These are phyloP conservation scores for Leptoxyphium fumago DNA, from an alignment of 2,329 filamentous ascomycete genomes.

Conservation along the genomic window DNA sequence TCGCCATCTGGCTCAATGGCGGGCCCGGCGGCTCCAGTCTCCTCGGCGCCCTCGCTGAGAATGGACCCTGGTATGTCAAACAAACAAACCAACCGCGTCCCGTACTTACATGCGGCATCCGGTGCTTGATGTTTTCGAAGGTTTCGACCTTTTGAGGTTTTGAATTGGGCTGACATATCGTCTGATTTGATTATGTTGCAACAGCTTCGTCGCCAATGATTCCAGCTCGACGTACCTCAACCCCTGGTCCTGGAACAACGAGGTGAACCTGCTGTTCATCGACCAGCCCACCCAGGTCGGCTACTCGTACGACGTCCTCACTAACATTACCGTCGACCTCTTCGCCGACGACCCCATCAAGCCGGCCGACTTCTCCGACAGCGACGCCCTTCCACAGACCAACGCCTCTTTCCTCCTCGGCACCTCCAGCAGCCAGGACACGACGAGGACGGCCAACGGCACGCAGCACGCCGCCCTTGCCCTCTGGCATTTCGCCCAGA, in stretches of 20 bases:
- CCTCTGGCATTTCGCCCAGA: conserved; percentile 50
- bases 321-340: conserved; percentile 20
- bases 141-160: too few species aligned
- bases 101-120: too few species aligned
- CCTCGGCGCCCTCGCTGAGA: conserved; percentile 34
- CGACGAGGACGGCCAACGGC: conserved; percentile 13
- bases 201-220: conserved; percentile 30
- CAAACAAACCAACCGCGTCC: not conserved
- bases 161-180: not conserved
- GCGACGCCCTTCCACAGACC: conserved; percentile 23
- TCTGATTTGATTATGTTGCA: not conserved
- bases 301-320: conserved; percentile 33
- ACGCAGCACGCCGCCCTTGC: conserved; percentile 24
- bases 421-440: conserved; percentile 44
- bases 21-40: conserved; percentile 40
- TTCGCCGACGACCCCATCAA: not conserved
- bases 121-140: too few species aligned
- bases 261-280: conserved; percentile 44
- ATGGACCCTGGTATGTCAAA: conserved; percentile 34
- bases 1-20: conserved; percentile 45
- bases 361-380: conserved; percentile 19
- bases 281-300: conserved; percentile 48
- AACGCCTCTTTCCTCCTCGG: conserved; percentile 27
- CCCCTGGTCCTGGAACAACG: conserved; percentile 48
- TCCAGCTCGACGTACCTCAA: conserved; percentile 38